These are phyloP conservation scores for Zygosaccharomyces gambellarensis DNA, from an alignment of 805 yeast genomes.

Conservation along the genomic window DNA sequence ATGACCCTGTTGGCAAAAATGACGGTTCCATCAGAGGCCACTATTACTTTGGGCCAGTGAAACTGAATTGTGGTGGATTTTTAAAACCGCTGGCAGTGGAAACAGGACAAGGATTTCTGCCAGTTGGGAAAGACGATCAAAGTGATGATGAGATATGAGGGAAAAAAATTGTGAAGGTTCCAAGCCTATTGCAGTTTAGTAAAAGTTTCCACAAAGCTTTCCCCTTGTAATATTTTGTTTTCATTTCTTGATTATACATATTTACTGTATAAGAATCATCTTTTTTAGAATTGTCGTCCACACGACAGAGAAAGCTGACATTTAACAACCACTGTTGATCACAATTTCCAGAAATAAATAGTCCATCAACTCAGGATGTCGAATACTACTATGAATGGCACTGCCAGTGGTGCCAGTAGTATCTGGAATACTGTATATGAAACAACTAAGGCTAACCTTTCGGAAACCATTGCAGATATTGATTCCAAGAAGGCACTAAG, in stretches of 20 bases:
- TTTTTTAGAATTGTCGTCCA: neutral
- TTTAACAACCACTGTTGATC: neutral
- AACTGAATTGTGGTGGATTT: conserved; percentile 65
- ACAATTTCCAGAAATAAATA: neutral
- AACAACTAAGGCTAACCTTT: conserved; percentile 14
- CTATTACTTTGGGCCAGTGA: conserved; percentile 53
- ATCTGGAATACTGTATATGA: conserved; percentile 9
- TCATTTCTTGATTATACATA: conserved; percentile 9
- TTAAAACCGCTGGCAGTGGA: conserved; percentile 65
- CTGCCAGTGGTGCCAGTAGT: neutral
- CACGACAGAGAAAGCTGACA: neutral
- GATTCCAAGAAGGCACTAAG: conserved; percentile 23
- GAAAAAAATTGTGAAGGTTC: no score
- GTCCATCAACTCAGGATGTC: neutral
- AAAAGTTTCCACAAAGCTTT: no score
- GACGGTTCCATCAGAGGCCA: conserved; percentile 67
- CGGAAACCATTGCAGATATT: conserved; percentile 18
- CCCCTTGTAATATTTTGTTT: neutral
- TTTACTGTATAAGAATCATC: neutral
- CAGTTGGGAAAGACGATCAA: conserved; percentile 40
- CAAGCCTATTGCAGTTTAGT: no score
- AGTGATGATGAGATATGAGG: conserved; percentile 42
- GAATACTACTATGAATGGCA: neutral
- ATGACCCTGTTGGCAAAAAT: conserved; percentile 83
- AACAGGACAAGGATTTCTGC: conserved; percentile 53